These are phyloP conservation scores for Metschnikowia picachoensis DNA, from an alignment of 805 yeast species.

Conservation along the genomic window DNA sequence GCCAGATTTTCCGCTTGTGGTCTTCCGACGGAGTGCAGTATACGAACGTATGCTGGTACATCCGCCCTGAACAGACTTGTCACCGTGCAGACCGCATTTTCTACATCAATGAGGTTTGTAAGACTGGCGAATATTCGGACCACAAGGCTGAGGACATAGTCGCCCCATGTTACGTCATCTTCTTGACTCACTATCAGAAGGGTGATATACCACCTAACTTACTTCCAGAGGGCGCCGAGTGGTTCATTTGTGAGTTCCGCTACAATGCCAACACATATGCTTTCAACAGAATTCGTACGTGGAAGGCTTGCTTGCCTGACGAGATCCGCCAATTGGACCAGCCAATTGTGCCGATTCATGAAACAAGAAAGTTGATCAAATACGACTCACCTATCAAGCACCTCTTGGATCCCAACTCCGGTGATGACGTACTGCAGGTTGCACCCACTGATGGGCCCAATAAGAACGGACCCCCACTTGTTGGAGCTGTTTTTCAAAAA, in stretches of 20 bases:
- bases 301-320: constrained; percentile 98
- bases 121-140: constrained; percentile 95
- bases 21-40: constrained; percentile 79
- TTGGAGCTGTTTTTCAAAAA: constrained; percentile 84
- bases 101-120: constrained; percentile 91
- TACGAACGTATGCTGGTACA: constrained; percentile 96
- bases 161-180: constrained; percentile 93
- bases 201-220: constrained; percentile 75
- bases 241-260: constrained; percentile 92
- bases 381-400: constrained; percentile 83
- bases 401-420: constrained; percentile 70
- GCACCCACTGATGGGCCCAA: constrained; percentile 77
- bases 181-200: constrained; percentile 89
- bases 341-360: constrained; percentile 64
- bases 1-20: constrained; percentile 94
- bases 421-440: constrained; percentile 70
- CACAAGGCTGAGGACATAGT: constrained; percentile 84
- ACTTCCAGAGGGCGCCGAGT: constrained; percentile 70
- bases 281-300: constrained; percentile 92
- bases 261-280: constrained; percentile 87
- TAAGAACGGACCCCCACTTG: constrained; percentile 84
- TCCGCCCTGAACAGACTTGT: constrained; percentile 96
- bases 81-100: constrained; percentile 87
- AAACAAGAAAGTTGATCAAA: constrained; percentile 65
- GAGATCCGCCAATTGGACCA: constrained; percentile 83